Conservation (phyloP, 78 protist genomes). For the Dictyostelium discoideum region DNA sequence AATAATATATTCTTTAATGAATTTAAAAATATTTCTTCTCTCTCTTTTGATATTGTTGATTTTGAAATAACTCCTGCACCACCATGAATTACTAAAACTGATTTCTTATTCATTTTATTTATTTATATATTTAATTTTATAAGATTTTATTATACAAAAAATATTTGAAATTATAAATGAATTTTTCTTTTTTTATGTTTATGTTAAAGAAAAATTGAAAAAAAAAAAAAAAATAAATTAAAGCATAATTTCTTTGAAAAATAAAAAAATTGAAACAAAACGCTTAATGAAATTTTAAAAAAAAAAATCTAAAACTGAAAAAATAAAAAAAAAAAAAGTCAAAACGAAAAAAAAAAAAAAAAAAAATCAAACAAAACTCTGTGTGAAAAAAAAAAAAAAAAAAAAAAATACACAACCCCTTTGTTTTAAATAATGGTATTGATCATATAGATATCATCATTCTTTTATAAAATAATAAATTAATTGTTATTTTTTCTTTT, state of each 20-base stretch:
- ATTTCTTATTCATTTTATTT: neutral
- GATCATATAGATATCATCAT: neutral
- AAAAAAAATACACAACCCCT: neutral
- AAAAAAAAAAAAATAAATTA: neutral
- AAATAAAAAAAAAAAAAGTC: neutral
- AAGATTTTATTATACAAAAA: too few relatives aligned
- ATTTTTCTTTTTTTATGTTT: neutral
- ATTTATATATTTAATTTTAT: too few relatives aligned
- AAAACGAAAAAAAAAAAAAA: too few relatives aligned
- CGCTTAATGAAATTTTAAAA: neutral
- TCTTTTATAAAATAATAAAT: neutral
- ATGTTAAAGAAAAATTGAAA: neutral
- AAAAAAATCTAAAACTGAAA: neutral
- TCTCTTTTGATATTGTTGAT: neutral
- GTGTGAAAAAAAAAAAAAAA: neutral
- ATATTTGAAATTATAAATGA: too few relatives aligned
- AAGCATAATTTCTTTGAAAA: neutral
- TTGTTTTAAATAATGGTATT: neutral
- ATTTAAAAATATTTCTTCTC: neutral
- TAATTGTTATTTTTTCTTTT: too few relatives aligned
- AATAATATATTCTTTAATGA: neutral
- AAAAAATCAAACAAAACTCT: neutral
- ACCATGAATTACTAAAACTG: conserved; percentile 79
- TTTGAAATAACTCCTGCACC: conserved; percentile 77
- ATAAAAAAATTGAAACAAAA: neutral